phyloP scores from a whole-genome alignment of 148 eudicot genomes.

The Amaranthus cruentus region DNA sequence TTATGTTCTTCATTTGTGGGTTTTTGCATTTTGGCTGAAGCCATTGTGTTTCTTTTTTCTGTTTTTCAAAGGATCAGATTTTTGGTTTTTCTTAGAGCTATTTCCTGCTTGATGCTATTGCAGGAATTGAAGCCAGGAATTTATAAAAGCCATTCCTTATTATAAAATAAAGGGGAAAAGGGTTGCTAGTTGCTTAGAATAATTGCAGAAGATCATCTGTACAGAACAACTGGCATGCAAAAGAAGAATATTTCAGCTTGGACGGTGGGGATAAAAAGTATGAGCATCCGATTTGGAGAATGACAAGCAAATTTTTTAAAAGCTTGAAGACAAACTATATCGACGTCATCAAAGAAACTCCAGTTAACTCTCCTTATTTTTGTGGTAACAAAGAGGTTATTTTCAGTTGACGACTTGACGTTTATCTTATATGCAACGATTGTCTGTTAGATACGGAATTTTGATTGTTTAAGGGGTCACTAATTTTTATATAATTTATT shows the following conservation, averaged over 20 bases:
- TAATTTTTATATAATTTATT: no score
- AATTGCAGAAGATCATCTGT: background rate
- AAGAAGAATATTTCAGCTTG: constrained; percentile 2
- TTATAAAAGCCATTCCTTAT: constrained; percentile 6
- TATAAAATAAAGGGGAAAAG: background rate
- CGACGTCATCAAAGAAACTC: background rate
- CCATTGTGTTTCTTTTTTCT: constrained; percentile 27
- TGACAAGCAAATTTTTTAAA: background rate
- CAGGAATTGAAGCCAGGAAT: background rate
- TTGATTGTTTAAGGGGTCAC: no score
- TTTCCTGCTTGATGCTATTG: constrained; percentile 4
- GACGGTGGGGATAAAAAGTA: constrained; percentile 7
- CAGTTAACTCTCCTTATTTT: no score
- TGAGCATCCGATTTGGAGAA: background rate
- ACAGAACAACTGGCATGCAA: background rate
- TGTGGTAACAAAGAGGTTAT: background rate
- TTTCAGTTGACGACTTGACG: background rate
- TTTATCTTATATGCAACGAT: background rate
- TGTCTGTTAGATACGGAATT: no score
- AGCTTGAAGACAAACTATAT: background rate
- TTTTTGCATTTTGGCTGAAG: constrained; percentile 34
- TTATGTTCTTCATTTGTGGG: constrained; percentile 27
- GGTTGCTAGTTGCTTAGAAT: background rate
- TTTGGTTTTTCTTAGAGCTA: background rate
- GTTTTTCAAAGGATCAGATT: background rate